A percentile compares a stretch with the other conserved stretches of the same genome.
Evolutionary conservation across 73 alveolate species (phyloP).

Genomic region (Tetrahymena elliotti): DNA sequence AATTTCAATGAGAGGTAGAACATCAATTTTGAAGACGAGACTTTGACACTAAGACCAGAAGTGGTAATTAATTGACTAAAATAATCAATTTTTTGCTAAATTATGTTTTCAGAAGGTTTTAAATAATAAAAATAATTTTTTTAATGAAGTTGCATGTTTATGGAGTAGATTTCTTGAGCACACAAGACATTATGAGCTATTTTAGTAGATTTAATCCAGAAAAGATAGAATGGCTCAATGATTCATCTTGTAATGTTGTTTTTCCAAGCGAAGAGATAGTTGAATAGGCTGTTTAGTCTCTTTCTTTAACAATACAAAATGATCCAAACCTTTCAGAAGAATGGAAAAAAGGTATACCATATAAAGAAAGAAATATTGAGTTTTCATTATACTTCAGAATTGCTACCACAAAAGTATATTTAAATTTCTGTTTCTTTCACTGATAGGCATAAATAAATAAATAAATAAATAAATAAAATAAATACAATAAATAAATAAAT

Average conservation of each 20-base stretch:
- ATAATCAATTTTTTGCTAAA: not conserved
- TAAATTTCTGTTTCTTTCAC: not conserved
- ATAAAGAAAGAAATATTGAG: not conserved
- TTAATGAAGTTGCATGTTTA: not conserved
- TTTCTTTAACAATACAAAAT: not conserved
- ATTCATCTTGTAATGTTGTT: conserved; percentile 18
- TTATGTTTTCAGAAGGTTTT: not conserved
- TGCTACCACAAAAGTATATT: not conserved
- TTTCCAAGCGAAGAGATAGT: conserved; percentile 15
- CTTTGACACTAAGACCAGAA: not conserved
- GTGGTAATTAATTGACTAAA: not conserved
- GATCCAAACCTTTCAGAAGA: not conserved
- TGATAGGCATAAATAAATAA: too few species aligned
- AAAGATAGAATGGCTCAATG: conserved; percentile 25
- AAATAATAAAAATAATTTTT: not conserved
- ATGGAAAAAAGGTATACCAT: not conserved
- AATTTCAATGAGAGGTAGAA: not conserved
- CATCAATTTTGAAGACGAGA: not conserved
- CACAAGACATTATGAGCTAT: conserved; percentile 9
- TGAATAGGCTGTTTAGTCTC: not conserved
- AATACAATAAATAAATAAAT: too few species aligned
- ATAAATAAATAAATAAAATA: too few species aligned
- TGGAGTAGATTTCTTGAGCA: conserved; percentile 33
- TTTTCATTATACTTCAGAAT: not conserved
- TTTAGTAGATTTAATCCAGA: conserved; percentile 7